Percentiles rank a stretch among this genome's conserved stretches.
Evolutionary conservation across 1,139 yeast genomes (phyloP).

Genomic region (Debaryomyces singareniensis): DNA sequence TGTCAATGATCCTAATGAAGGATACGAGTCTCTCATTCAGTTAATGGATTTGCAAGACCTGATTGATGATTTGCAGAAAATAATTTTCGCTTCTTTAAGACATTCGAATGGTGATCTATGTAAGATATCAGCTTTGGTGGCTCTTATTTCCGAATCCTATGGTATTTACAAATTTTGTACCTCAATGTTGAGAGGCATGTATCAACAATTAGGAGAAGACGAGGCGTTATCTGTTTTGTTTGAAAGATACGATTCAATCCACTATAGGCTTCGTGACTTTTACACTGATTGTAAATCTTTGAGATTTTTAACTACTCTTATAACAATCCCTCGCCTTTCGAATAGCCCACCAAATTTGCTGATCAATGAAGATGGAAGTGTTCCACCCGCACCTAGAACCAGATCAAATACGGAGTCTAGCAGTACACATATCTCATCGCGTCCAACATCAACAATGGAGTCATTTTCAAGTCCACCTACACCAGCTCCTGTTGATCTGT

Average conservation of each 20-base stretch:
- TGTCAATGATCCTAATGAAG: conserved; percentile 92
- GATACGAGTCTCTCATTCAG: conserved; percentile 83
- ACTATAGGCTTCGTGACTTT: conserved; percentile 71
- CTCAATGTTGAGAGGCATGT: conserved; percentile 87
- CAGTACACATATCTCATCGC: conserved; percentile 23
- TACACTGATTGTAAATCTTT: conserved; percentile 88
- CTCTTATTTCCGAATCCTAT: conserved; percentile 87
- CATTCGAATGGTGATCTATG: conserved; percentile 69
- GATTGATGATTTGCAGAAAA: conserved; percentile 72
- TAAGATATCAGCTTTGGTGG: conserved; percentile 81
- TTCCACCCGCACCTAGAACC: conserved; percentile 29
- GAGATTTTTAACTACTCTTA: conserved; percentile 74
- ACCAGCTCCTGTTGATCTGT: conserved; percentile 33
- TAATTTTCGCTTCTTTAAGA: conserved; percentile 69
- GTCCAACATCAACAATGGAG: conserved; percentile 26
- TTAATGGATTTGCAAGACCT: conserved; percentile 83
- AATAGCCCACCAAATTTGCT: conserved; percentile 62
- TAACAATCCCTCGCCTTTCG: conserved; percentile 80
- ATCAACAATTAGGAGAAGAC: conserved; percentile 67
- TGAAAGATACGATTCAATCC: conserved; percentile 74
- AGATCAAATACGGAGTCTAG: conserved; percentile 21
- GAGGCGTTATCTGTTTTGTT: conserved; percentile 75
- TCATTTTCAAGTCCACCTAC: no score
- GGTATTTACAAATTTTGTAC: conserved; percentile 88
- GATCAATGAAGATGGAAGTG: conserved; percentile 36